These are phyloP conservation scores for Fraxinus quadrangulata DNA, from an alignment of 257 asterid species.

Conservation along the genomic window DNA sequence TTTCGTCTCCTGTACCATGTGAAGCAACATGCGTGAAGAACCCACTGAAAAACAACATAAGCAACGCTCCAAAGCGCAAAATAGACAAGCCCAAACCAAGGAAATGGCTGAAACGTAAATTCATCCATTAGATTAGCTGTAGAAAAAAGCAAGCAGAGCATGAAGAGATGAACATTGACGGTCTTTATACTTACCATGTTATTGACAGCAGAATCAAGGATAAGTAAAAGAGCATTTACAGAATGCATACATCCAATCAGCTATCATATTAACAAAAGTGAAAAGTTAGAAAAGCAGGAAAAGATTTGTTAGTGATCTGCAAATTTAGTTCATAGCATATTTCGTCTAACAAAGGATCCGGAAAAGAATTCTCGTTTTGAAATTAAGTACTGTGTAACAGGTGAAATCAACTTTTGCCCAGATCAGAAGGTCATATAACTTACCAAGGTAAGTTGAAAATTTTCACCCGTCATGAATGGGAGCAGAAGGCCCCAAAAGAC, in stretches of 20 bases:
- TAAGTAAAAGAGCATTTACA: constrained; percentile 79
- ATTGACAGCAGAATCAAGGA: constrained; percentile 73
- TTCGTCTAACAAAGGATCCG: background rate
- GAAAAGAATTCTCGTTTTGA: background rate
- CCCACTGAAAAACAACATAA: constrained; percentile 77
- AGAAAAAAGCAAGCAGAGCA: background rate
- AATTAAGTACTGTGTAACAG: background rate
- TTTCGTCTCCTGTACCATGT: constrained; percentile 50
- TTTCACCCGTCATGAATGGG: constrained; percentile 74
- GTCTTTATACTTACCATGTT: constrained; percentile 51
- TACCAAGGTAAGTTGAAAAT: constrained; percentile 76
- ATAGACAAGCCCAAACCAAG: constrained; percentile 71
- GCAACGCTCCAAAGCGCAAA: constrained; percentile 67
- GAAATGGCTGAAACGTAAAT: constrained; percentile 52
- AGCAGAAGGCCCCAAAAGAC: constrained; percentile 88
- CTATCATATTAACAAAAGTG: constrained; percentile 37
- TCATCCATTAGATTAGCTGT: constrained; percentile 17
- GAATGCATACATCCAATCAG: constrained; percentile 83
- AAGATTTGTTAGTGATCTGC: constrained; percentile 1
- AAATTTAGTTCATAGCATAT: background rate
- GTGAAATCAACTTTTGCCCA: background rate
- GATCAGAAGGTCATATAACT: constrained; percentile 22
- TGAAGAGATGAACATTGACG: background rate
- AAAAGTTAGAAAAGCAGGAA: constrained; percentile 6
- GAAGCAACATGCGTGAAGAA: constrained; percentile 70